Evolutionary conservation across 768 basidiomycete species (phyloP).

Genomic region (Filobasidium wieringae): DNA sequence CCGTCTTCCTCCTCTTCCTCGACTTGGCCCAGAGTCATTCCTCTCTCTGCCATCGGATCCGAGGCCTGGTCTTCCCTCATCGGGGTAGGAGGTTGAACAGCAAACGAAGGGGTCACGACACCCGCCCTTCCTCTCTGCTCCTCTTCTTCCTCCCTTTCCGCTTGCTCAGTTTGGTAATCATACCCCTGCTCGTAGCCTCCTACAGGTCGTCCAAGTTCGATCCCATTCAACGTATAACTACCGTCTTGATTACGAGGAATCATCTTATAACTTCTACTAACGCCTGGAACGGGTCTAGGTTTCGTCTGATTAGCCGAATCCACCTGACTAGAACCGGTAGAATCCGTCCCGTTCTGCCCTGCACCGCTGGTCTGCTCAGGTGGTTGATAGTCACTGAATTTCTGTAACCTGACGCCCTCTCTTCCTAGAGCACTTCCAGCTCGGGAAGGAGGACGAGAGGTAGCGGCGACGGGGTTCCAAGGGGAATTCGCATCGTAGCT

Average conservation of each 20-base stretch:
- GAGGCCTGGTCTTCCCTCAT: not conserved
- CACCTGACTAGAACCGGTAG: not conserved
- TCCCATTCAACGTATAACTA: too few species aligned
- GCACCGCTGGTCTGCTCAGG: too few species aligned
- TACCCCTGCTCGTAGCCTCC: not conserved
- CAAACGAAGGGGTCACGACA: conserved; percentile 1
- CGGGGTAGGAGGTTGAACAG: conserved; percentile 10
- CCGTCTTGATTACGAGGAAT: not conserved
- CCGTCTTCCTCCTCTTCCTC: not conserved
- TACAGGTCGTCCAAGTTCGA: too few species aligned
- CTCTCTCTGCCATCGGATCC: not conserved
- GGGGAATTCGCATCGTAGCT: conserved; percentile 11
- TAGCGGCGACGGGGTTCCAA: not conserved
- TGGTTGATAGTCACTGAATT: too few species aligned
- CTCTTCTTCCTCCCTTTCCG: too few species aligned
- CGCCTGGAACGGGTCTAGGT: not conserved
- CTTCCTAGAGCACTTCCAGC: too few species aligned
- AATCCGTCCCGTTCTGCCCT: not conserved
- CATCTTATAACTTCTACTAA: not conserved
- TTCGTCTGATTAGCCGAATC: not conserved
- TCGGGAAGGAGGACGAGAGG: not conserved
- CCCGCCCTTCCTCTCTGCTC: not conserved
- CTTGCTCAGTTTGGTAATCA: not conserved
- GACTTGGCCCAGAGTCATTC: not conserved
- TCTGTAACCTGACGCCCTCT: not conserved